Base-by-base conservation (phyloP, 352 stramenopile genomes). In the Phytopythium cucurbitacearum region DNA sequence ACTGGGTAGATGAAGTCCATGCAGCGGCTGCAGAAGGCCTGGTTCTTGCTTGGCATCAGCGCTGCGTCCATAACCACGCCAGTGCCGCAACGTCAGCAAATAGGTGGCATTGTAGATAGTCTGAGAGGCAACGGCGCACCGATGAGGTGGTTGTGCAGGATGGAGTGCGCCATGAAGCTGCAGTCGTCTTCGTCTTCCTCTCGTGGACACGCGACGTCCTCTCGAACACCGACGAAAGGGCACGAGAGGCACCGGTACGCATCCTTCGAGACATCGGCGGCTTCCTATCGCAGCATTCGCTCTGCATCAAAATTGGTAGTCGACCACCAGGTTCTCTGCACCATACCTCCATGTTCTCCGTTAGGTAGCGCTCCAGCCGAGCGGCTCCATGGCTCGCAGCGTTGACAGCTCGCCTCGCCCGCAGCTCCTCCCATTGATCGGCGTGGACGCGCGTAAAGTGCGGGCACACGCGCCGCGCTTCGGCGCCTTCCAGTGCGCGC, bases 121-220 rank as follows among this genome's bases (percentile, higher is more conserved):
- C 15, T 16, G 13, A 0, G n/a, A 37, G 36, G 42, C 21, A 0
- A 7, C 21, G 2, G 62, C 53, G 6, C 56, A 88, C 77, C 77
- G n/a, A 86, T 69, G 21, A 54, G 56, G 47, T 91, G 80, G 46
- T 81, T 75, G n/a, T 71, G 47, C 5, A 82, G 52, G 32, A 91
- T 82, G 40, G 77, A 57, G 36, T 91, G 80, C 8, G 62, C 71
- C 75, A 87, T 83, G 57, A 89, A 89, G 65, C 70, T 80, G 21
- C 59, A 52, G 32, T 64, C 58, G 39, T 66, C 58, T 15, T 69
- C 53, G 10, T 53, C 62, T 33, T 62, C 59, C 34, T 61, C 53
- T 59, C 48, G 32, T 65, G 38, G 43, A 64, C 41, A 51, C 64
- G 36, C 59, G 56, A 33, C 40, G 12, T 53, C 9, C 44, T 88